A percentile compares a stretch with the other conserved stretches of the same genome.
Evolutionary conservation across 345 rosid genomes (phyloP).

Genomic region (Heritiera fomes): DNA sequence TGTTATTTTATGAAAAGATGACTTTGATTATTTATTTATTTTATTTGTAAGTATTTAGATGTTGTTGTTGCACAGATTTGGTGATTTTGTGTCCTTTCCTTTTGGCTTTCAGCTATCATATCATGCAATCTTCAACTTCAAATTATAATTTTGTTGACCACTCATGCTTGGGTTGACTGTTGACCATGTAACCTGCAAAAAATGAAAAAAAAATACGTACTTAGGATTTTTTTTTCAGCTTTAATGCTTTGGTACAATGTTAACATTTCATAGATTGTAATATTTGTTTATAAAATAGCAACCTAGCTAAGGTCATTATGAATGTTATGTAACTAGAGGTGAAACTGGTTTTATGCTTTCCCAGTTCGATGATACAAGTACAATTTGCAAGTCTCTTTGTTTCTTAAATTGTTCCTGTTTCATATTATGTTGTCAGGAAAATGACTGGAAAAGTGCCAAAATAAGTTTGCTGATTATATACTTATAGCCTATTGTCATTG

Average conservation of each 20-base stretch:
- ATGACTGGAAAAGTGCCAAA: background rate
- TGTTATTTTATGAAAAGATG: too few relatives aligned
- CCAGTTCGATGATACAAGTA: background rate
- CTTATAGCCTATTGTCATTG: too few relatives aligned
- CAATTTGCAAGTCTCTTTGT: background rate
- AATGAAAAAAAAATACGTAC: background rate
- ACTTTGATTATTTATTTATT: too few relatives aligned
- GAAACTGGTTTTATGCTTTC: background rate
- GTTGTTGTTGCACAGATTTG: too few relatives aligned
- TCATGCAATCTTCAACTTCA: background rate
- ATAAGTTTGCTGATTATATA: too few relatives aligned
- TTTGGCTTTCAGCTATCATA: too few relatives aligned
- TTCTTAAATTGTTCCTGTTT: background rate
- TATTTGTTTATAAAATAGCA: background rate
- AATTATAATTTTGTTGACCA: background rate
- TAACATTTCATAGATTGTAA: background rate
- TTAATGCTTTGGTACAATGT: background rate
- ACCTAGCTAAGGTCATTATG: background rate
- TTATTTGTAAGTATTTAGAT: slow-evolving; percentile 61
- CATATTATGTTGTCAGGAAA: background rate
- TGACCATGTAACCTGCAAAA: background rate
- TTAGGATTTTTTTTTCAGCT: background rate
- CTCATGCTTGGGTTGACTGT: background rate
- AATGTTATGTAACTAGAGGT: background rate
- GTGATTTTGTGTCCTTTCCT: background rate